phyloP scores from a whole-genome alignment of 2,329 filamentous ascomycete species.

The Apiospora saccharicola region DNA sequence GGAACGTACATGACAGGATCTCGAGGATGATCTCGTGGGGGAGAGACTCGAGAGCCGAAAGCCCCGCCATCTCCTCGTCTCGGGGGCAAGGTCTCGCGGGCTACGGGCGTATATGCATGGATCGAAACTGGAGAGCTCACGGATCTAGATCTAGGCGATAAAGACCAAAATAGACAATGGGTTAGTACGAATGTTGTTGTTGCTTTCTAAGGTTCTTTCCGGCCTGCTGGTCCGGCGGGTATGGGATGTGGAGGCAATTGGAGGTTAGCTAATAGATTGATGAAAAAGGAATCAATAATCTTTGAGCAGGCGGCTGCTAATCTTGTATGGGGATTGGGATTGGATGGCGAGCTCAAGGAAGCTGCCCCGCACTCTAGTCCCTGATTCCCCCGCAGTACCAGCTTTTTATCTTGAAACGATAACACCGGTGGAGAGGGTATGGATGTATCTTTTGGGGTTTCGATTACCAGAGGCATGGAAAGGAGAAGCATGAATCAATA shows the following conservation, averaged over 20 bases:
- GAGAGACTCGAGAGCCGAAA: constrained; percentile 56
- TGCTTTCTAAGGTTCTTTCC: not conserved
- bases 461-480: not conserved
- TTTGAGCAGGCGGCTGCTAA: not conserved
- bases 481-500: not conserved
- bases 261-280: not conserved
- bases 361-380: too few species aligned
- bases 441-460: not conserved
- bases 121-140: not conserved
- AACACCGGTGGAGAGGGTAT: not conserved
- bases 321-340: not conserved
- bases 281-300: not conserved
- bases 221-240: constrained; percentile 1
- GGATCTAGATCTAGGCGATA: not conserved
- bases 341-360: not conserved
- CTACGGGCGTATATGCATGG: not conserved
- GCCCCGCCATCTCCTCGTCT: constrained; percentile 32
- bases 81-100: not conserved
- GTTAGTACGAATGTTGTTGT: not conserved
- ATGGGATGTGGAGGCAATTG: constrained; percentile 5
- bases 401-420: not conserved
- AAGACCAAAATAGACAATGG: not conserved
- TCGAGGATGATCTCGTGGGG: constrained; percentile 71
- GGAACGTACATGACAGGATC: constrained; percentile 65
- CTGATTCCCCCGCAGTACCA: not conserved